These are phyloP conservation scores for Acanthamoeba sp. DNA, from an alignment of 208 protist species.

Conservation along the genomic window DNA sequence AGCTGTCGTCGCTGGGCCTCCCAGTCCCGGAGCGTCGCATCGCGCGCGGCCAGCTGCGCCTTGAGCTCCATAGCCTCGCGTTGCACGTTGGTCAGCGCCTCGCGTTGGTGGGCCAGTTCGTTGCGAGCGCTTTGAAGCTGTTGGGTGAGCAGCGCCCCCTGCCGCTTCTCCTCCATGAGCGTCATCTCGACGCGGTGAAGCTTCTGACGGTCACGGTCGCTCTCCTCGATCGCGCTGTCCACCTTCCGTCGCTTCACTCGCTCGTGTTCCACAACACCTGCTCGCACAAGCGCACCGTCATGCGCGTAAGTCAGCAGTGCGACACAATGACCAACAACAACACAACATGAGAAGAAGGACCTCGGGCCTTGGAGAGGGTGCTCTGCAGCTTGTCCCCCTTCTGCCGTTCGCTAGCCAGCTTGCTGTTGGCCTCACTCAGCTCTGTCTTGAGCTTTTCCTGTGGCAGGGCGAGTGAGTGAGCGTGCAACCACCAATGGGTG, in stretches of 20 bases:
- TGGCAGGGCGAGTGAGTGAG: neutral
- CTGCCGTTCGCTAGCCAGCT: conserved; percentile 10
- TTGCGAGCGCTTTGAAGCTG: neutral
- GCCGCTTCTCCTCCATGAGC: conserved; percentile 23
- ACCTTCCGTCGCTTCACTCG: conserved; percentile 36
- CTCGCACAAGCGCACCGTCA: neutral
- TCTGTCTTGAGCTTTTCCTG: neutral
- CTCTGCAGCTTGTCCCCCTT: neutral
- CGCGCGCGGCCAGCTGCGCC: neutral
- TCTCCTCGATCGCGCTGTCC: conserved; percentile 3
- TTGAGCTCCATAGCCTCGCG: neutral
- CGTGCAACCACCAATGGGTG: neutral
- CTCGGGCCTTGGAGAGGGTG: conserved; percentile 17
- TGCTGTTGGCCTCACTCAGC: conserved; percentile 3
- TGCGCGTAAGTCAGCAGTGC: neutral
- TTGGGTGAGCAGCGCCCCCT: neutral
- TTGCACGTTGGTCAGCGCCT: neutral
- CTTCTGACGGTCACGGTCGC: neutral
- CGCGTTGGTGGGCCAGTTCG: neutral
- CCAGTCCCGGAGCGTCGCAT: neutral
- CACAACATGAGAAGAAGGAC: neutral
- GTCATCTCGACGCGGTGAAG: neutral
- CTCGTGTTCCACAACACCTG: conserved; percentile 34
- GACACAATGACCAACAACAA: neutral
- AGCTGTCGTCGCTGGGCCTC: neutral